Evolutionary conservation across 2,329 filamentous ascomycete species (phyloP), one percentile per base, ranked within the genome.

Genomic region (Allantophomopsis lycopodina): DNA sequence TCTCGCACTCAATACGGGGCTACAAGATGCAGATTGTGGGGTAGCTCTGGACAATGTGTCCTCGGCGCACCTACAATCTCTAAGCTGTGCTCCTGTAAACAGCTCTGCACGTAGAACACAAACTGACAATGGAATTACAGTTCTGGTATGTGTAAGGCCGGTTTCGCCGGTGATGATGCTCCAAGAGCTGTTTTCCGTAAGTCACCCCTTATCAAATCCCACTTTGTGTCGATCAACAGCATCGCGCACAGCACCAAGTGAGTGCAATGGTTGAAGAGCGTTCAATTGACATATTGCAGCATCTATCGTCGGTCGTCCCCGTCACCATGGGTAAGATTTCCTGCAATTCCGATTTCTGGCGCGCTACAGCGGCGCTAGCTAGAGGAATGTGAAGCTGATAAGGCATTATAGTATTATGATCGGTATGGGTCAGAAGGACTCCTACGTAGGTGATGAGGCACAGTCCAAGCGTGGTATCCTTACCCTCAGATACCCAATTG

Each of bases 381-480:
- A 8, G 23, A 28, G 38, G 44, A 49, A 42, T 40, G 45, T 38
- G 38, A 43, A 41, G 44, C 55, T 57, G 52, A 57, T 50, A 48
- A 52, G 23, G 37, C 39, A 44, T 37, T 44, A 37, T 55, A 94
- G 89, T 79, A 96, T 98, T 76, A 98, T 98, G 91, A 96, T 98
- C 68, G 91, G 91, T 79, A 98, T 98, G 91, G 91, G 91, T 60
- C 91, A 96, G 74, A 98, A 98, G 77, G 91, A 98, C 79, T 96
- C 91, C 50, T 98, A 98, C 64, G 91, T 98, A 59, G 91, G 91
- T 78, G 91, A 98, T 73, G 91, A 98, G 78, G 91, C 91, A 72
- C 91, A 98, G 77, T 98, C 91, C 65, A 98, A 98, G 88, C 89
- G 91, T 91, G 91, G 91, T 94, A 96, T 98, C 73, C 80, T 98